Percentiles rank a stretch among this genome's conserved stretches.
These are phyloP conservation scores for Mycena sanguinolenta DNA, from an alignment of 768 basidiomycete species.

Conservation along the genomic window DNA sequence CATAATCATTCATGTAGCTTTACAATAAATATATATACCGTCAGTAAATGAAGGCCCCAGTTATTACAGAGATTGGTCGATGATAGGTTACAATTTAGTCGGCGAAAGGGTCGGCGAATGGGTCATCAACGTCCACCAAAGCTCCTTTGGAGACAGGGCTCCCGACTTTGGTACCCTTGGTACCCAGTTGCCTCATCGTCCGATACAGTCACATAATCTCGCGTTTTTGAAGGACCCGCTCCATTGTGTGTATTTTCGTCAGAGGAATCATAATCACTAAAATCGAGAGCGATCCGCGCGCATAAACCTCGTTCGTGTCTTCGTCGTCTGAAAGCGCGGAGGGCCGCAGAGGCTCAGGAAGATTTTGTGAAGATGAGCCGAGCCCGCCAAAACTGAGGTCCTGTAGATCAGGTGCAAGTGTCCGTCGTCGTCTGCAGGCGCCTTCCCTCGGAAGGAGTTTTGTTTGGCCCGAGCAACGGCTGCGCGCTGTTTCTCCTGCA, in stretches of 20 bases:
- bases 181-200: slow-evolving; percentile 53
- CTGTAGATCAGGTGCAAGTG: slow-evolving; percentile 83
- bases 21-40: slow-evolving; percentile 34
- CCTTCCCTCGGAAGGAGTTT: slow-evolving; percentile 44
- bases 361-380: slow-evolving; percentile 64
- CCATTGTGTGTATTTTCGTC: slow-evolving; percentile 76
- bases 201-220: slow-evolving; percentile 62
- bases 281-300: slow-evolving; percentile 89
- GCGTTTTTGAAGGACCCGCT: slow-evolving; percentile 49
- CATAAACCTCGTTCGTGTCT: slow-evolving; percentile 55
- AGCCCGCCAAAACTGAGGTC: slow-evolving; percentile 86
- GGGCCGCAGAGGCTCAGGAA: slow-evolving; percentile 75
- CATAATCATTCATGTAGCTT: slow-evolving; percentile 35
- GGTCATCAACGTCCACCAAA: slow-evolving; percentile 68
- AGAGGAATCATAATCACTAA: slow-evolving; percentile 92
- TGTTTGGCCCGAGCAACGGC: slow-evolving; percentile 62
- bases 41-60: slow-evolving; percentile 6
- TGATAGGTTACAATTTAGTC: slow-evolving; percentile 46
- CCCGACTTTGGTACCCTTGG: slow-evolving; percentile 43
- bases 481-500: slow-evolving; percentile 73
- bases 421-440: slow-evolving; percentile 36
- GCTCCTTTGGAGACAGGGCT: slow-evolving; percentile 39
- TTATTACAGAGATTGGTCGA: neutral
- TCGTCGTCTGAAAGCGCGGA: slow-evolving; percentile 57
- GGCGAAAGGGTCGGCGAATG: slow-evolving; percentile 91